Conservation (phyloP, 345 rosid species). For the Bruguiera sexangula region DNA sequence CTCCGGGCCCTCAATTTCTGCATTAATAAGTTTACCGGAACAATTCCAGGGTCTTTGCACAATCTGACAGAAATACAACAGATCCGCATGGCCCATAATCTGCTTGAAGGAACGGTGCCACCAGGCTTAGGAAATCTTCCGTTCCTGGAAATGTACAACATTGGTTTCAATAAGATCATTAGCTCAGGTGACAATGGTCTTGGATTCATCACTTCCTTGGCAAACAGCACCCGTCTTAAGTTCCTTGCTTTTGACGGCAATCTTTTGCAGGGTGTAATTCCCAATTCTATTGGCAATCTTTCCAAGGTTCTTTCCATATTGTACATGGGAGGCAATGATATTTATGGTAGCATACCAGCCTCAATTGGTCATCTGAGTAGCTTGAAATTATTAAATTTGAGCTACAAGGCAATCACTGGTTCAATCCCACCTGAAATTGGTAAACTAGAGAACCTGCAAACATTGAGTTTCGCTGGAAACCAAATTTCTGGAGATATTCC, state of each 20-base stretch:
- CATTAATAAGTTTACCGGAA: conserved; percentile 41
- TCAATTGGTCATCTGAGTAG: conserved; percentile 36
- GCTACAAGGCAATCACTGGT: conserved; percentile 38
- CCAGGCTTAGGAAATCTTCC: conserved; percentile 37
- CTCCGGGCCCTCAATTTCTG: conserved; percentile 38
- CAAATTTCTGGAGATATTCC: conserved; percentile 41
- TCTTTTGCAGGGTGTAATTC: conserved; percentile 37
- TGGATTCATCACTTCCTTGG: conserved; percentile 36
- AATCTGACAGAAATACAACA: conserved; percentile 39
- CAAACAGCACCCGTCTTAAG: conserved; percentile 33
- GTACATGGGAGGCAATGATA: conserved; percentile 41
- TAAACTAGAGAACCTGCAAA: conserved; percentile 32
- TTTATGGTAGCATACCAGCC: conserved; percentile 33
- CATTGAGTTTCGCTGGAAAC: conserved; percentile 39
- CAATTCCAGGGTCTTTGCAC: conserved; percentile 41
- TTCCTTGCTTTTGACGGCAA: conserved; percentile 43
- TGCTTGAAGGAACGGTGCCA: conserved; percentile 39
- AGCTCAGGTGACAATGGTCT: conserved; percentile 28
- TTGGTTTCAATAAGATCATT: conserved; percentile 33
- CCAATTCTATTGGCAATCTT: conserved; percentile 43
- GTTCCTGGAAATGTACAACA: conserved; percentile 35
- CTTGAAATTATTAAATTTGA: conserved; percentile 39
- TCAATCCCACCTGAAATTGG: conserved; percentile 44
- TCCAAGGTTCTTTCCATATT: conserved; percentile 28
- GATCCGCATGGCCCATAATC: conserved; percentile 34